phyloP scores from a whole-genome alignment of 2,329 filamentous ascomycete species.

The Claviceps humidiphila region DNA sequence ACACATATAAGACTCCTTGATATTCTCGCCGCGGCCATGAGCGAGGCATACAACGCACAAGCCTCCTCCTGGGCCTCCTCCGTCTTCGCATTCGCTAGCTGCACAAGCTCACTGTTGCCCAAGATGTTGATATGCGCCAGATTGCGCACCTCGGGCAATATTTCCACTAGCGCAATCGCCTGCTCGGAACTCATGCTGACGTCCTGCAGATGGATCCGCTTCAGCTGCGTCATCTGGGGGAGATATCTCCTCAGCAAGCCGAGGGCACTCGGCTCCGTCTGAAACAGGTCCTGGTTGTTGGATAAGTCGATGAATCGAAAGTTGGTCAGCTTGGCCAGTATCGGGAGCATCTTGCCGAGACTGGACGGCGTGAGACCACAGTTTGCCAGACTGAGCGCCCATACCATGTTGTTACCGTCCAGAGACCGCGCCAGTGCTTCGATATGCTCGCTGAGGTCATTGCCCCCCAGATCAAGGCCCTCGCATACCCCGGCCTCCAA shows the following conservation, averaged over 20 bases:
- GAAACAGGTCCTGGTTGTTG: constrained; percentile 74
- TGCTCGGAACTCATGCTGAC: constrained; percentile 77
- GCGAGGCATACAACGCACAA: constrained; percentile 80
- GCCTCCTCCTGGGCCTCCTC: constrained; percentile 82
- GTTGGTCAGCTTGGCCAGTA: constrained; percentile 52
- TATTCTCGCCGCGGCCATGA: constrained; percentile 76
- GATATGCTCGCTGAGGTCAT: constrained; percentile 50
- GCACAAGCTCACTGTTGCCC: constrained; percentile 61
- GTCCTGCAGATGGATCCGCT: constrained; percentile 75
- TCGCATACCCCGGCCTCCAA: constrained; percentile 66
- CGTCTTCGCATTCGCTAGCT: constrained; percentile 60
- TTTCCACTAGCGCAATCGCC: constrained; percentile 79
- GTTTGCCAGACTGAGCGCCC: constrained; percentile 74
- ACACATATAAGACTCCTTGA: constrained; percentile 76
- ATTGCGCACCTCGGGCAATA: constrained; percentile 68
- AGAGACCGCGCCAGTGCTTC: constrained; percentile 39
- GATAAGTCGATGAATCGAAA: constrained; percentile 87
- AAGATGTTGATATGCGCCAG: constrained; percentile 80
- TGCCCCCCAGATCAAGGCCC: constrained; percentile 79
- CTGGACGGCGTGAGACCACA: constrained; percentile 66
- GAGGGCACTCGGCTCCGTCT: constrained; percentile 58
- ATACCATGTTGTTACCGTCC: constrained; percentile 46
- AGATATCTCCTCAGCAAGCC: constrained; percentile 48
- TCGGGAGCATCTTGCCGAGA: constrained; percentile 62
- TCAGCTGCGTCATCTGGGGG: constrained; percentile 63